phyloP scores from a whole-genome alignment of 331 rosid species.

The Arachis monticola region DNA sequence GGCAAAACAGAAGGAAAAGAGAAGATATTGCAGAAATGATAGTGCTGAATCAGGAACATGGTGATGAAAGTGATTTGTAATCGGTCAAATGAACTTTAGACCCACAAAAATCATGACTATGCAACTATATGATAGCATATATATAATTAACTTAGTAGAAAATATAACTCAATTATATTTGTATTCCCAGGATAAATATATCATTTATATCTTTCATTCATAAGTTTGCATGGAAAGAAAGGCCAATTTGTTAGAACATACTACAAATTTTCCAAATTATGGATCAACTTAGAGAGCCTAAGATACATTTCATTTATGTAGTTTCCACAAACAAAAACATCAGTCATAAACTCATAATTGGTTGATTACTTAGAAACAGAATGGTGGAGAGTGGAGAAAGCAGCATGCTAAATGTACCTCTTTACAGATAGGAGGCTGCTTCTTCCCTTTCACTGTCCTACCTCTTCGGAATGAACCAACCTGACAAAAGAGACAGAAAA shows the following conservation, averaged over 20 bases:
- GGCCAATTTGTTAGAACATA: not conserved
- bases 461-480: conserved; percentile 78
- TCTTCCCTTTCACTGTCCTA: conserved; percentile 74
- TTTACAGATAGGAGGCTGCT: conserved; percentile 71
- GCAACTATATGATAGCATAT: conserved; percentile 13
- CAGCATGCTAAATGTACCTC: conserved; percentile 54
- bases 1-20: conserved; percentile 4
- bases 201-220: conserved; percentile 11
- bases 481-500: conserved; percentile 38
- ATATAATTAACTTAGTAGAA: not conserved
- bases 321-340: not conserved
- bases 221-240: conserved; percentile 3
- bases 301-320: not conserved
- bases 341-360: not conserved
- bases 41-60: conserved; percentile 20
- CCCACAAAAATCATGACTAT: not conserved
- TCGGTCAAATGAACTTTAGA: conserved; percentile 20
- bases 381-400: not conserved
- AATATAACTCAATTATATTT: not conserved
- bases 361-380: too few relatives aligned
- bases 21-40: conserved; percentile 26
- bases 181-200: conserved; percentile 18
- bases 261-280: not conserved
- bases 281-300: not conserved
- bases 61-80: conserved; percentile 18